Conservation (phyloP, 805 yeast species). For the Wickerhamiella occidentalis region DNA sequence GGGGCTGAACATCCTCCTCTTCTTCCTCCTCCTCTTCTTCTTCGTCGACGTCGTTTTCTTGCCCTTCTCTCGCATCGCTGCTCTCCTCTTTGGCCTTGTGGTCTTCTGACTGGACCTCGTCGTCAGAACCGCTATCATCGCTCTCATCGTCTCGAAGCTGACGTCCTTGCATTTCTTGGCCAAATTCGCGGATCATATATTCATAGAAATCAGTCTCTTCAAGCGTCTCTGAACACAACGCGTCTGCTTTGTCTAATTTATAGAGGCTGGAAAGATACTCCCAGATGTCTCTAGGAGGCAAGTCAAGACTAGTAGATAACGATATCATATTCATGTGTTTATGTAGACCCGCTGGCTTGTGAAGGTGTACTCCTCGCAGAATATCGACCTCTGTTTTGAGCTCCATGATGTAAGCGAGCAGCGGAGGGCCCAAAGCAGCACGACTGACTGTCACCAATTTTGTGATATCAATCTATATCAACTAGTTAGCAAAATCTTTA, state of each 20-base stretch:
- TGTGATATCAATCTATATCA: too few species aligned
- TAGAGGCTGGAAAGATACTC: constrained; percentile 42
- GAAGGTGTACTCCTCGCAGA: constrained; percentile 48
- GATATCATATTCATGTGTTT: constrained; percentile 30
- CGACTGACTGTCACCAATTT: too few species aligned
- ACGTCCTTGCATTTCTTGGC: not conserved
- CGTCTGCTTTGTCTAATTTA: constrained; percentile 47
- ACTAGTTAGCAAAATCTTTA: too few species aligned
- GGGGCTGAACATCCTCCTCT: constrained; percentile 10
- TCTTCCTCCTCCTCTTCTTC: constrained; percentile 10
- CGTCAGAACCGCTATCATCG: constrained; percentile 23
- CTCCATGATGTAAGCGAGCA: constrained; percentile 9
- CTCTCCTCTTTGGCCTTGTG: constrained; percentile 7
- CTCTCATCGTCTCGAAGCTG: constrained; percentile 14
- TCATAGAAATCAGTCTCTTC: constrained; percentile 7
- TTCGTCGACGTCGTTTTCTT: constrained; percentile 3
- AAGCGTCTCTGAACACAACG: constrained; percentile 29
- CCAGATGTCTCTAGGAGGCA: constrained; percentile 46
- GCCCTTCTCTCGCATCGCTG: not conserved
- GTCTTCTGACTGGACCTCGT: constrained; percentile 10
- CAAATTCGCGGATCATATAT: not conserved
- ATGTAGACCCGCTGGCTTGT: constrained; percentile 53
- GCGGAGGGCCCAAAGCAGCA: too few species aligned
- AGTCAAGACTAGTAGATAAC: constrained; percentile 17
- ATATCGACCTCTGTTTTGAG: constrained; percentile 35